Conservation (phyloP, 305 asterid genomes). For the Euphrasia arctica region DNA sequence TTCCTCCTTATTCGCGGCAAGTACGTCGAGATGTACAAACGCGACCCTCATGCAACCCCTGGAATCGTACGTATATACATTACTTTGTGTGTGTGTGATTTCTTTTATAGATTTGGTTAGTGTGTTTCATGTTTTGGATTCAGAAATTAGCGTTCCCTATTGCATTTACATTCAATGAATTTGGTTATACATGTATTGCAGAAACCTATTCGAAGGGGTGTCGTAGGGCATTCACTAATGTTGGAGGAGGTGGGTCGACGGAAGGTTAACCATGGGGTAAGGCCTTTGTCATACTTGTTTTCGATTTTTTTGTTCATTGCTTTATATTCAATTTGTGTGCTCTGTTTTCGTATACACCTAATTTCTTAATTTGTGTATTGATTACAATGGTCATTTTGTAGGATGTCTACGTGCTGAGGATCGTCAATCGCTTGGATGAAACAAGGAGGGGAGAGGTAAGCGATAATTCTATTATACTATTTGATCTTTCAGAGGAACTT, state of each 20-base stretch:
- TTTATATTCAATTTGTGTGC: neutral
- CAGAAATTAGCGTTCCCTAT: neutral
- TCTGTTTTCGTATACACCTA: neutral
- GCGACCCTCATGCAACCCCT: conserved; percentile 71
- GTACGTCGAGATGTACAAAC: conserved; percentile 74
- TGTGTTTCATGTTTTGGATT: neutral
- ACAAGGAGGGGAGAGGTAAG: conserved; percentile 91
- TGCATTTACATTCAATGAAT: conserved; percentile 15
- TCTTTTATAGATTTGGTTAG: neutral
- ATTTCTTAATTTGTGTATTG: neutral
- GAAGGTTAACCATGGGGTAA: conserved; percentile 70
- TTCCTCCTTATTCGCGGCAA: conserved; percentile 68
- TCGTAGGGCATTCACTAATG: conserved; percentile 71
- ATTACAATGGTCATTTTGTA: conserved; percentile 33
- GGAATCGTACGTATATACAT: conserved; percentile 51
- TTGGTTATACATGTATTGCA: conserved; percentile 34
- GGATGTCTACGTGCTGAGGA: conserved; percentile 78
- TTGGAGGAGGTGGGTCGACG: conserved; percentile 85
- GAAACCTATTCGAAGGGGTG: conserved; percentile 93
- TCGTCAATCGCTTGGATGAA: conserved; percentile 91
- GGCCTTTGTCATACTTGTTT: conserved; percentile 26
- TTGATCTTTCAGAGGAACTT: conserved; percentile 16
- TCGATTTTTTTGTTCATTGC: conserved; percentile 13
- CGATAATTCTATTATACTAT: conserved; percentile 21
- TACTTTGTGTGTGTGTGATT: neutral